Evolutionary conservation across 805 yeast genomes (phyloP).

Genomic region (Starmerella potacharoeniae): DNA sequence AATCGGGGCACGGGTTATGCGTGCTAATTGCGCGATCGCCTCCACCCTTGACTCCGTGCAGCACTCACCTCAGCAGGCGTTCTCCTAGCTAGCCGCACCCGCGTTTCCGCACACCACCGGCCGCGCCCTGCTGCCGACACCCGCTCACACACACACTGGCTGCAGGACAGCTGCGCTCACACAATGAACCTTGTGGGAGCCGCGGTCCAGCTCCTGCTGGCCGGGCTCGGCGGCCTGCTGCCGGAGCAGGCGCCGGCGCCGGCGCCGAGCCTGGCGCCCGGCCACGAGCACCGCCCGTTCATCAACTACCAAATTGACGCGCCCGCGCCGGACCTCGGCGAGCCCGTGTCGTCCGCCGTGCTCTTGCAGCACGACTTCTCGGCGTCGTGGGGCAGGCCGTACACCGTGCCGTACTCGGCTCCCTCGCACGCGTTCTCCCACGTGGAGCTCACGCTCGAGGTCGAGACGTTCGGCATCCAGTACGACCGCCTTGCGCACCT

Average conservation of each 20-base stretch:
- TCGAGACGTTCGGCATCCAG: slow-evolving; percentile 28
- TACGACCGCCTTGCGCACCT: slow-evolving; percentile 33
- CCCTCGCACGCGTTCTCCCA: slow-evolving; percentile 28
- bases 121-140: no score
- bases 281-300: neutral
- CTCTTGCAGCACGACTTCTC: slow-evolving; percentile 26
- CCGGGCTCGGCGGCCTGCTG: neutral
- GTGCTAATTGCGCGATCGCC: neutral
- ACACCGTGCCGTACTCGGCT: slow-evolving; percentile 25
- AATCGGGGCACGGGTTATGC: neutral
- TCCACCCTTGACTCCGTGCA: neutral
- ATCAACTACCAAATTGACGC: slow-evolving; percentile 9
- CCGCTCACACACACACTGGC: neutral
- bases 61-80: neutral
- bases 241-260: neutral
- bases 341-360: neutral
- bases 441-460: slow-evolving; percentile 27
- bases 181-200: slow-evolving; percentile 1
- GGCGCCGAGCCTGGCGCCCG: neutral
- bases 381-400: slow-evolving; percentile 29
- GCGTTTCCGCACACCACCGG: neutral
- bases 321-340: slow-evolving; percentile 12
- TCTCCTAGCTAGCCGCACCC: neutral
- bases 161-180: neutral
- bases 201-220: neutral